Evolutionary conservation across 1,284 basidiomycete genomes (phyloP).

Genomic region (Irpex sp.): DNA sequence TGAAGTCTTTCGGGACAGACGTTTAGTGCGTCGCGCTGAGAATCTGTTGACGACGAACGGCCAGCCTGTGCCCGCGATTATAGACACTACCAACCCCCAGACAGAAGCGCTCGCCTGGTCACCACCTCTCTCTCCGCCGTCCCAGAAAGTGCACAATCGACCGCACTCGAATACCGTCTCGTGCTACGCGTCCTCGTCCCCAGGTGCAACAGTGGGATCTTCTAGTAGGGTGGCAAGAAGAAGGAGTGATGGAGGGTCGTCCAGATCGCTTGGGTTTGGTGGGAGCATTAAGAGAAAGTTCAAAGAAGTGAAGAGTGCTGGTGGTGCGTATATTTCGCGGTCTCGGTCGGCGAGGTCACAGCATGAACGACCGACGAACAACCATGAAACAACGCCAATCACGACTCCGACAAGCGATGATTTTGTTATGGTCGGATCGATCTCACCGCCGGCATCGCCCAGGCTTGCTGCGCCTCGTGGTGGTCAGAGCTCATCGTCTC

Average conservation of each 20-base stretch:
- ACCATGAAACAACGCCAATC: neutral
- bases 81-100: constrained; percentile 14
- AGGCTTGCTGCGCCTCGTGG: neutral
- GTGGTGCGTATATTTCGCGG: constrained; percentile 20
- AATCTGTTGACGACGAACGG: constrained; percentile 24
- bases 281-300: constrained; percentile 26
- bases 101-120: constrained; percentile 4
- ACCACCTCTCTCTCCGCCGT: constrained; percentile 3
- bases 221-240: constrained; percentile 5
- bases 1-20: neutral
- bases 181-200: neutral
- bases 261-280: constrained; percentile 12
- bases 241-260: constrained; percentile 9
- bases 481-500: neutral
- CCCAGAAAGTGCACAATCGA: constrained; percentile 3
- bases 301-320: constrained; percentile 22
- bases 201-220: neutral
- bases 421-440: constrained; percentile 2
- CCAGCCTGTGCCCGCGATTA: constrained; percentile 22
- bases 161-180: constrained; percentile 12
- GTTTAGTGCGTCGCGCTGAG: constrained; percentile 19
- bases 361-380: neutral
- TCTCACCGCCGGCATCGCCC: constrained; percentile 1
- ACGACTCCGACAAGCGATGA: neutral
- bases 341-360: constrained; percentile 19